Percentiles rank a stretch among this genome's conserved stretches.
These are phyloP conservation scores for Alternaria tenuissima DNA, from an alignment of 2,329 filamentous ascomycete species.

Conservation along the genomic window DNA sequence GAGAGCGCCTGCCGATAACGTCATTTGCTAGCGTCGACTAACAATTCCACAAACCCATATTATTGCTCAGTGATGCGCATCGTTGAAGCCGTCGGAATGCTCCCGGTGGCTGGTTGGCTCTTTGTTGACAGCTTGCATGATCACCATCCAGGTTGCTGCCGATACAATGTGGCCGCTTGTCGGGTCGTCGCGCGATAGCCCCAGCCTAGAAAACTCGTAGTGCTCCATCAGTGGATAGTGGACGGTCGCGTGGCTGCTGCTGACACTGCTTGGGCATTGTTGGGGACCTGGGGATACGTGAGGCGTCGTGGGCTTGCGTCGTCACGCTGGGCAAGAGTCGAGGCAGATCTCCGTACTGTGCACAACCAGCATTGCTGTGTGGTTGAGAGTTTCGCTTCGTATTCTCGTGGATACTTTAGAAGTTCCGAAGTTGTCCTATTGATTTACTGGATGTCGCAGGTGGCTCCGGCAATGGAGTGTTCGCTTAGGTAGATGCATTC, in stretches of 20 bases:
- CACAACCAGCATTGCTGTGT: not conserved
- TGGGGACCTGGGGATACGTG: constrained; percentile 5
- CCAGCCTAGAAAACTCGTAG: constrained; percentile 3
- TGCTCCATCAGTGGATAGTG: not conserved
- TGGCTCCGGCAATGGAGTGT: not conserved
- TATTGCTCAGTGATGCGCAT: constrained; percentile 27
- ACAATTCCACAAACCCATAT: constrained; percentile 14
- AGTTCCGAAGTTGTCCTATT: not conserved
- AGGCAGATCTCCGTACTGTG: not conserved
- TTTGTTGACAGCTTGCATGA: constrained; percentile 14
- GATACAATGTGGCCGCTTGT: constrained; percentile 8
- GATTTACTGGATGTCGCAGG: not conserved
- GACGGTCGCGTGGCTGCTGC: not conserved
- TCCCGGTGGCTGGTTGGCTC: constrained; percentile 11
- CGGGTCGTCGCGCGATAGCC: constrained; percentile 1
- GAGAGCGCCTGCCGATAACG: constrained; percentile 28
- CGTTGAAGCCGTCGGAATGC: constrained; percentile 10
- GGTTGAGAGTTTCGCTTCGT: not conserved
- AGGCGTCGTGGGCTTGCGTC: not conserved
- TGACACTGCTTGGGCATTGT: constrained; percentile 1
- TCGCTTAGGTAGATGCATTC: not conserved
- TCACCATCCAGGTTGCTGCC: constrained; percentile 16
- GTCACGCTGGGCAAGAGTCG: not conserved
- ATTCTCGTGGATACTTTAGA: not conserved
- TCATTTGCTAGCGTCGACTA: constrained; percentile 24